Conservation (phyloP, 257 asterid genomes). For the Primulina tabacum region DNA sequence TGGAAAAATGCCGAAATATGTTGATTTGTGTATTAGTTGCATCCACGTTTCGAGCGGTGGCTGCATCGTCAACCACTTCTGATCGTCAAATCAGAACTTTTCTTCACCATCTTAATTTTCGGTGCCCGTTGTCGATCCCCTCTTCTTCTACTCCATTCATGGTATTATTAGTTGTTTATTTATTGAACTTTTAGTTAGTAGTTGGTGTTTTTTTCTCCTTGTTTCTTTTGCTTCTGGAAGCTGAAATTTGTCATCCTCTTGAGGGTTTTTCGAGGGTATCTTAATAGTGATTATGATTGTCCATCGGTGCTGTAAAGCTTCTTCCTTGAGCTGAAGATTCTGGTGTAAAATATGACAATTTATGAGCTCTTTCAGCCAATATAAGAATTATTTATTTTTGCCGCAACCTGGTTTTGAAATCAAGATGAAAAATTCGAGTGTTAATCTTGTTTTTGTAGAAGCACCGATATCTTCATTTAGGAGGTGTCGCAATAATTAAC, state of each 20-base stretch:
- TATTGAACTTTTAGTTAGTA: not conserved
- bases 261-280: conserved; percentile 15
- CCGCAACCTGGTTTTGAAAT: too few relatives aligned
- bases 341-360: too few relatives aligned
- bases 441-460: too few relatives aligned
- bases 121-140: conserved; percentile 43
- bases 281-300: not conserved
- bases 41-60: conserved; percentile 24
- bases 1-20: conserved; percentile 26
- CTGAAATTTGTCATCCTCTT: not conserved
- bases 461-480: too few relatives aligned
- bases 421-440: too few relatives aligned
- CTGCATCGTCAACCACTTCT: conserved; percentile 27
- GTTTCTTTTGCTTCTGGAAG: not conserved
- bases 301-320: too few relatives aligned
- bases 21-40: conserved; percentile 32
- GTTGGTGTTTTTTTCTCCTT: not conserved
- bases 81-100: conserved; percentile 30
- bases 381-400: too few relatives aligned
- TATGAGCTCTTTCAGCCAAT: too few relatives aligned
- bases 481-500: too few relatives aligned
- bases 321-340: too few relatives aligned
- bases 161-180: conserved; percentile 25
- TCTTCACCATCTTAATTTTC: conserved; percentile 47
- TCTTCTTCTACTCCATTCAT: conserved; percentile 38